Base-by-base conservation (phyloP, 345 rosid genomes). In the Trapa incisa region DNA sequence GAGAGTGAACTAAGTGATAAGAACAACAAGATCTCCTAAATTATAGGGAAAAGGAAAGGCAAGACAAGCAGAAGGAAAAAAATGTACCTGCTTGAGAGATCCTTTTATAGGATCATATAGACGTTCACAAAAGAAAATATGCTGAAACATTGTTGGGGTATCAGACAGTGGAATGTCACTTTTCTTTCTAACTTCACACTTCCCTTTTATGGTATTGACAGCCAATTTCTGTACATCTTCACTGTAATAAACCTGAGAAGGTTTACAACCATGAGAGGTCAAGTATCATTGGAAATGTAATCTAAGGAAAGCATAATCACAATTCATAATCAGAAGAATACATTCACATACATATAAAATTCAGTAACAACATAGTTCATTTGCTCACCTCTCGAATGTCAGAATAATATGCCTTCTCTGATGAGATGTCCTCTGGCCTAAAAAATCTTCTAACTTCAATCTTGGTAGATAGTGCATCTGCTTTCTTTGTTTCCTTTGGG, bases 111-210 rank as follows among this genome's bases (percentile, higher is more conserved):
- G 83, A 78, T 93, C 97, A 78, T 82, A 90, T 6, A 83, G 52
- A 65, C 72, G 81, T 67, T 93, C 96, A 68, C 98, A 93, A 69
- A 84, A 90, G 86, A 93, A 93, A n/a, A 83, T 75, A 61, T 90
- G 86, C 52, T 88, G 82, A 79, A 75, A 83, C 67, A 85, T 78
- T 45, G 79, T 78, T 68, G 82, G 80, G 66, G 72, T 72, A 66
- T 65, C 73, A 72, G 64, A 52, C 42, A 77, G 54, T 1, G 89
- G 88, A 76, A 93, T 43, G 69, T 90, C 89, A 64, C 13, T 72
- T 73, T 83, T 93, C 87, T 78, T 89, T 77, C 88, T 85, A 61
- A 89, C 90, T 76, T 90, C 92, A 76, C 97, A 93, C 74, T 87
- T 93, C 41, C 98, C 96, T 79, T 82, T 77, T 64, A 93, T 64